Conservation (phyloP, 164 flowering plant species). For the Kingdonia uniflora region DNA sequence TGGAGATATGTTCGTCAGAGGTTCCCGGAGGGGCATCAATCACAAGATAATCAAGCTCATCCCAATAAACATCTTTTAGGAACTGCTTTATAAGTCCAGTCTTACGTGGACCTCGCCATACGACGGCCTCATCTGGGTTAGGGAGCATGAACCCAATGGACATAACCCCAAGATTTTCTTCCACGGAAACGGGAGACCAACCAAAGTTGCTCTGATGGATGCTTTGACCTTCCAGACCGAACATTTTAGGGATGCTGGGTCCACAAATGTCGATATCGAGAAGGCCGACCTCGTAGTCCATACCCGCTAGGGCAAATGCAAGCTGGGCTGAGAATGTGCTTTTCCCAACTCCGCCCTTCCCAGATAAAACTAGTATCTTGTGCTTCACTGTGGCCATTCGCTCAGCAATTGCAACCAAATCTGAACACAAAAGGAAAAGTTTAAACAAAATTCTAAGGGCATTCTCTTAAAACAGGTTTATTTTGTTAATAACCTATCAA, state of each 20-base stretch:
- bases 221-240: conserved; percentile 89
- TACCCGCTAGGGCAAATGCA: conserved; percentile 66
- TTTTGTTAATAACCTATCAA: too few species aligned
- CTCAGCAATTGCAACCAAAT: conserved; percentile 72
- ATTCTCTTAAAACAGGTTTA: too few species aligned
- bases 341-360: conserved; percentile 98
- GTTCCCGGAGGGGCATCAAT: conserved; percentile 99
- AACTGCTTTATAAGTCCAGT: conserved; percentile 84
- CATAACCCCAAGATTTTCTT: conserved; percentile 93
- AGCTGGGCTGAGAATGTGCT: conserved; percentile 95
- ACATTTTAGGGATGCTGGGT: conserved; percentile 95
- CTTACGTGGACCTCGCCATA: conserved; percentile 95
- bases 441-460: too few species aligned
- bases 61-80: conserved; percentile 87
- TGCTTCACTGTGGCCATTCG: conserved; percentile 91
- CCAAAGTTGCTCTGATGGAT: conserved; percentile 94
- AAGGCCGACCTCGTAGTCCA: conserved; percentile 87
- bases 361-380: conserved; percentile 84
- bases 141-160: conserved; percentile 92
- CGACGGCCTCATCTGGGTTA: conserved; percentile 83
- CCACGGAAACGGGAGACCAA: conserved; percentile 87
- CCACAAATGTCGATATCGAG: conserved; percentile 94
- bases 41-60: conserved; percentile 81
- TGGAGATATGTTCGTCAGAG: conserved; percentile 91
- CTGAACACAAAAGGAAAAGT: conserved; percentile 20